These are phyloP conservation scores for Apostasia shenzhenica DNA, from an alignment of 106 monocot genomes.

Conservation along the genomic window DNA sequence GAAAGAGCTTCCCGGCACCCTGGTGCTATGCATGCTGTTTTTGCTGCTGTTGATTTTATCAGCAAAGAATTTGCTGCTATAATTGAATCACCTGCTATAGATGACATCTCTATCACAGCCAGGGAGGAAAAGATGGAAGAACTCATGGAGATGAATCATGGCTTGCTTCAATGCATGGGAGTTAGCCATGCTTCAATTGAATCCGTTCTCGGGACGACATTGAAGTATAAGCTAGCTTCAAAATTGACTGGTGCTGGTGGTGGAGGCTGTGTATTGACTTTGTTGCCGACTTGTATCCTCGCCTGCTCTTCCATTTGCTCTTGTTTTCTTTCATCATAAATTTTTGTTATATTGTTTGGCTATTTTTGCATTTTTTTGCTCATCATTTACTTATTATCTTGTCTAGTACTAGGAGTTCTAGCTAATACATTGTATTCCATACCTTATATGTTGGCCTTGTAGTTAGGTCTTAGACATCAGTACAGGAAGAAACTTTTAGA, in stretches of 20 bases:
- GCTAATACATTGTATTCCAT: conserved; percentile 1
- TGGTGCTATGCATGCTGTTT: conserved; percentile 75
- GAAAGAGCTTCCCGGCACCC: conserved; percentile 66
- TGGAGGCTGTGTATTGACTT: conserved; percentile 93
- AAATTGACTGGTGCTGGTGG: conserved; percentile 97
- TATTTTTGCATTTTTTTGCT: background rate
- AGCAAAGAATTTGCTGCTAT: conserved; percentile 60
- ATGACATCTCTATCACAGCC: conserved; percentile 48
- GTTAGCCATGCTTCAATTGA: conserved; percentile 92
- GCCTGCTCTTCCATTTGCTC: background rate
- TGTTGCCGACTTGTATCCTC: conserved; percentile 78
- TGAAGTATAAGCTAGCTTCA: conserved; percentile 73
- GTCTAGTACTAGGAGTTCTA: background rate
- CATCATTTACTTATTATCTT: background rate
- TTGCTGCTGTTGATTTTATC: conserved; percentile 68
- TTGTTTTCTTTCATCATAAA: background rate
- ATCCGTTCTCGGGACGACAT: conserved; percentile 60
- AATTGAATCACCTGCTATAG: conserved; percentile 45
- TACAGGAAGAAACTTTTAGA: background rate
- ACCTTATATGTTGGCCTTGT: background rate
- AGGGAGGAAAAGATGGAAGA: conserved; percentile 76
- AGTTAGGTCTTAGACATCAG: background rate
- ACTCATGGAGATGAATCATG: conserved; percentile 97
- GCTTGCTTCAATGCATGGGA: conserved; percentile 85
- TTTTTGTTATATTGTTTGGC: background rate